Evolutionary conservation across 257 asterid species (phyloP).

Genomic region (Ballota nigra): DNA sequence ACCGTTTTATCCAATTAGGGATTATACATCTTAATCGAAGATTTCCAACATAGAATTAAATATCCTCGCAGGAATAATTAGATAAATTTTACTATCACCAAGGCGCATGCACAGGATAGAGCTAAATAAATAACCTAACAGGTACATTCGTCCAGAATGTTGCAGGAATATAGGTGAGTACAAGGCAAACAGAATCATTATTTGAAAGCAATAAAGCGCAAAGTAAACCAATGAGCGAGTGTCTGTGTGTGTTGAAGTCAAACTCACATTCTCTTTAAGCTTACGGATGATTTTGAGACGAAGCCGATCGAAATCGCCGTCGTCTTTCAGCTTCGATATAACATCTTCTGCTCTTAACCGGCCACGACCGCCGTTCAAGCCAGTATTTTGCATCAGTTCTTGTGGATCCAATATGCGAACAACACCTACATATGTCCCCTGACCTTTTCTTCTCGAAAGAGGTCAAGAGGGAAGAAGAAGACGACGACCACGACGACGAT

Average conservation of each 20-base stretch:
- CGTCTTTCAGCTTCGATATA: conserved; percentile 75
- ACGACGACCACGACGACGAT: no score
- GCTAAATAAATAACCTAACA: background rate
- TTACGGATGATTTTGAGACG: conserved; percentile 77
- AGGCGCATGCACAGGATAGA: background rate
- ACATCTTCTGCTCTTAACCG: conserved; percentile 47
- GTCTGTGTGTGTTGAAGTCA: background rate
- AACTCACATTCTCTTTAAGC: conserved; percentile 70
- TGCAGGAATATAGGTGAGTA: background rate
- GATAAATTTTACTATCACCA: background rate
- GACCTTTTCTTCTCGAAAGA: background rate
- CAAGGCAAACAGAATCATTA: background rate
- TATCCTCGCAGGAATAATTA: background rate
- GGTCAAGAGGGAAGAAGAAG: background rate
- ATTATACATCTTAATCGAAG: background rate
- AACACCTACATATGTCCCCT: conserved; percentile 1
- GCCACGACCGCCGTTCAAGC: conserved; percentile 27
- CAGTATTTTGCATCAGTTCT: conserved; percentile 30
- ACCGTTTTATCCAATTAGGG: background rate
- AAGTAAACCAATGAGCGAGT: background rate
- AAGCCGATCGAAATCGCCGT: conserved; percentile 82
- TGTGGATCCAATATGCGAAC: conserved; percentile 5
- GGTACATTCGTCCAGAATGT: background rate
- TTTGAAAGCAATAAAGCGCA: background rate
- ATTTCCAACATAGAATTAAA: background rate